Conservation (phyloP, 2,329 filamentous ascomycete species). For the Alternaria sp. region DNA sequence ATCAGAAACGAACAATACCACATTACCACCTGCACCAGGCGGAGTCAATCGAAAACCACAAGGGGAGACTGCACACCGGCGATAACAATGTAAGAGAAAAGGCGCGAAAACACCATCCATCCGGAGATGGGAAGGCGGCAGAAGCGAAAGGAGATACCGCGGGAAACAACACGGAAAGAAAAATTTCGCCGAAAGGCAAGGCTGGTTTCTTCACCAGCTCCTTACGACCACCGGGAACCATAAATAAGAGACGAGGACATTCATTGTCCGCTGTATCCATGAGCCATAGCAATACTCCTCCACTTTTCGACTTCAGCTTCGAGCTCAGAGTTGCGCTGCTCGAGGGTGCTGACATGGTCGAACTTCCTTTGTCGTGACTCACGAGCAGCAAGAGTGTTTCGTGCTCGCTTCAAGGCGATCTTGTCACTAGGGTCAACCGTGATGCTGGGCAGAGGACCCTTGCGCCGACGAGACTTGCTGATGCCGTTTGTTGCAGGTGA, state of each 20-base stretch:
- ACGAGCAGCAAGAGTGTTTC: slow-evolving; percentile 91
- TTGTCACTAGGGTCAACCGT: slow-evolving; percentile 76
- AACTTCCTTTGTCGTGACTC: slow-evolving; percentile 91
- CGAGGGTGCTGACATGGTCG: slow-evolving; percentile 75
- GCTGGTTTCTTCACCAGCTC: slow-evolving; percentile 51
- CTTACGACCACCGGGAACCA: slow-evolving; percentile 43
- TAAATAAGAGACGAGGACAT: slow-evolving; percentile 39
- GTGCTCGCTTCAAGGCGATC: slow-evolving; percentile 88
- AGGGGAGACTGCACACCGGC: slow-evolving; percentile 50
- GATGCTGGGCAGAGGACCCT: slow-evolving; percentile 83
- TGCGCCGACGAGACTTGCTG: slow-evolving; percentile 72
- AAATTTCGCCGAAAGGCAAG: slow-evolving; percentile 40
- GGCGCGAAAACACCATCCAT: slow-evolving; percentile 25
- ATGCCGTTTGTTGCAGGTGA: slow-evolving; percentile 73
- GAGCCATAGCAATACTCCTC: slow-evolving; percentile 52
- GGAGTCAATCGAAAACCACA: slow-evolving; percentile 50
- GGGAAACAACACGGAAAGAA: slow-evolving; percentile 26
- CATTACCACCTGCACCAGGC: slow-evolving; percentile 40
- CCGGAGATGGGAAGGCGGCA: slow-evolving; percentile 12
- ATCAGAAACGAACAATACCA: slow-evolving; percentile 14
- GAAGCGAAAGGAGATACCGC: slow-evolving; percentile 16
- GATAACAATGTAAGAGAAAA: slow-evolving; percentile 26
- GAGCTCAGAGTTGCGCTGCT: slow-evolving; percentile 75
- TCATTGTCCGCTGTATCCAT: slow-evolving; percentile 51
- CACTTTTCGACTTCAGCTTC: slow-evolving; percentile 60